Evolutionary conservation across 768 basidiomycete genomes (phyloP).

Genomic region (Pluteus cervinus): DNA sequence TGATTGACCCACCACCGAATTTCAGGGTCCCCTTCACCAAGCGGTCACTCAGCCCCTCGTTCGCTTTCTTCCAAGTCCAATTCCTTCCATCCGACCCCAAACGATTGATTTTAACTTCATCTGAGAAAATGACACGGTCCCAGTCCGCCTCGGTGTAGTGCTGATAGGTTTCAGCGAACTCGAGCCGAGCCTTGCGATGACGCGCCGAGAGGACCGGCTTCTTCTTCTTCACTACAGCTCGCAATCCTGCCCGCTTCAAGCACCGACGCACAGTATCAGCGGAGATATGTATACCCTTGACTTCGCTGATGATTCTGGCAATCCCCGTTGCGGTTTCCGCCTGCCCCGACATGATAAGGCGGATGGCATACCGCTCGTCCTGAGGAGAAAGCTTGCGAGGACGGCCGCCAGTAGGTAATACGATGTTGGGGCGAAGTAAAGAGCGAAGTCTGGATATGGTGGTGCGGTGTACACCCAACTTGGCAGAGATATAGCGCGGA

Average conservation of each 20-base stretch:
- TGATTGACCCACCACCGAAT: conserved; percentile 20
- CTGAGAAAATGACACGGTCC: conserved; percentile 17
- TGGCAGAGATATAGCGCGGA: too few relatives aligned
- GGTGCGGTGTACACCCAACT: too few relatives aligned
- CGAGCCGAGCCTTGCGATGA: conserved; percentile 7
- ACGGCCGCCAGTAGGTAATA: too few relatives aligned
- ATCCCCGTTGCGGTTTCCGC: conserved; percentile 12
- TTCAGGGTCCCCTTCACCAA: conserved; percentile 16
- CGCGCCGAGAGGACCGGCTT: conserved; percentile 11
- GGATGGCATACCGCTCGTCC: conserved; percentile 11
- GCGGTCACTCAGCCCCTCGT: conserved; percentile 10
- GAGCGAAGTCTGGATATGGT: too few relatives aligned
- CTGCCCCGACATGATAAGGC: conserved; percentile 13
- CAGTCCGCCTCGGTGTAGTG: conserved; percentile 18
- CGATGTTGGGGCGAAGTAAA: too few relatives aligned
- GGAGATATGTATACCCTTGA: conserved; percentile 7
- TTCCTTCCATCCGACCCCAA: conserved; percentile 21
- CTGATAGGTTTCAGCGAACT: conserved; percentile 7
- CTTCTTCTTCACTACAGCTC: conserved; percentile 13
- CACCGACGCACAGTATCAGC: conserved; percentile 12
- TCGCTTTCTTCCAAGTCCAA: conserved; percentile 12
- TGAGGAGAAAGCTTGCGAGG: too few relatives aligned
- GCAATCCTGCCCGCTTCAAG: conserved; percentile 9
- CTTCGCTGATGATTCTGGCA: conserved; percentile 8
- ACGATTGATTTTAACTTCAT: conserved; percentile 24